These are phyloP conservation scores for Fraxinus floribunda DNA, from an alignment of 305 asterid species.

Conservation along the genomic window DNA sequence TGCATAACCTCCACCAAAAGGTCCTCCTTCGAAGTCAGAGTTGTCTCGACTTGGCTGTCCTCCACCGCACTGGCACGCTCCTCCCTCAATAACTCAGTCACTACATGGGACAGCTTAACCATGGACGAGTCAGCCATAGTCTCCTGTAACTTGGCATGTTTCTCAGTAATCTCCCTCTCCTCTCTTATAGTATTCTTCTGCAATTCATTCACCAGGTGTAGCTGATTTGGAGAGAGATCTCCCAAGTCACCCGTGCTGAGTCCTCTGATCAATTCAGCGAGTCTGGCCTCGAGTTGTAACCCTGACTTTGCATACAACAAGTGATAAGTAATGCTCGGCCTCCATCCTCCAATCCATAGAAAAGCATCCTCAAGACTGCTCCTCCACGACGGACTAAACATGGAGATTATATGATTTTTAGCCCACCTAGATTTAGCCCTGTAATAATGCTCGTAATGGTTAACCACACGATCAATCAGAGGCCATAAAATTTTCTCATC, in stretches of 20 bases:
- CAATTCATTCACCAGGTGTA: conserved; percentile 36
- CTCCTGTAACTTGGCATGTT: conserved; percentile 58
- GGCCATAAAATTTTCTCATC: conserved; percentile 9
- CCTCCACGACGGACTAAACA: conserved; percentile 60
- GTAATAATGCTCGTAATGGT: conserved; percentile 63
- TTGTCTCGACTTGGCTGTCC: conserved; percentile 19
- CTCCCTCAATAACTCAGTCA: conserved; percentile 37
- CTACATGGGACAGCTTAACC: conserved; percentile 48
- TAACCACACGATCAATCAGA: conserved; percentile 35
- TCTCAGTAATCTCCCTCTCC: conserved; percentile 54
- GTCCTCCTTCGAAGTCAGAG: conserved; percentile 43
- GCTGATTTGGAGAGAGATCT: conserved; percentile 39
- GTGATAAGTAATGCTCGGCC: conserved; percentile 75
- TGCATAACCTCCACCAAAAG: conserved; percentile 36
- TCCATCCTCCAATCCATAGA: conserved; percentile 77
- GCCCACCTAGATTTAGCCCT: conserved; percentile 40
- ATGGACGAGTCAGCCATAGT: conserved; percentile 45
- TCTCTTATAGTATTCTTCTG: conserved; percentile 45
- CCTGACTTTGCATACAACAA: conserved; percentile 68
- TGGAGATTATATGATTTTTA: conserved; percentile 28
- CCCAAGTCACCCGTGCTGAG: conserved; percentile 36
- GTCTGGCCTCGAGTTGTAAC: conserved; percentile 49
- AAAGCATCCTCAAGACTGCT: conserved; percentile 70
- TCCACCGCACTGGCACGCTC: conserved; percentile 6
- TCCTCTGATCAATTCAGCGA: conserved; percentile 45